These are phyloP conservation scores for Cladosporium velox DNA, from an alignment of 2,329 filamentous ascomycete species.

Conservation along the genomic window DNA sequence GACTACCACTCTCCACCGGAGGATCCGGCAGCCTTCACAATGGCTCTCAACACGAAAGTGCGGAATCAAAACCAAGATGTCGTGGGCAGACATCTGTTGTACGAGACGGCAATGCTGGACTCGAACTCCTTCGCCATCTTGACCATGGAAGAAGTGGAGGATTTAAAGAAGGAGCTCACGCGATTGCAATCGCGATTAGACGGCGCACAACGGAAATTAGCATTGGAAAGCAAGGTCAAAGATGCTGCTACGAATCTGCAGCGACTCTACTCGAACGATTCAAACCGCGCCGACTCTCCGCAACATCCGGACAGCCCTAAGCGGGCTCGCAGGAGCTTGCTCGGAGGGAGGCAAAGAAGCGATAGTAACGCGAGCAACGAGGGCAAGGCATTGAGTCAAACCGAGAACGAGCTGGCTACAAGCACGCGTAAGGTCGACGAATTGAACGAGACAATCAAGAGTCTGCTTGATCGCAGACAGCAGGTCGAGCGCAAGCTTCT, in stretches of 20 bases:
- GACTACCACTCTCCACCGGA: constrained; percentile 29
- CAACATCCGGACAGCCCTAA: constrained; percentile 52
- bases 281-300: constrained; percentile 44
- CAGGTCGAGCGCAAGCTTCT: constrained; percentile 74
- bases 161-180: constrained; percentile 82
- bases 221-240: constrained; percentile 88
- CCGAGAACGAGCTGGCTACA: constrained; percentile 72
- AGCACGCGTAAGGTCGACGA: constrained; percentile 84
- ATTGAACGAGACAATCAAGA: constrained; percentile 76
- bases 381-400: constrained; percentile 48
- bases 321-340: constrained; percentile 55
- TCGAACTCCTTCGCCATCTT: constrained; percentile 83
- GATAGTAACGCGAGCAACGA: constrained; percentile 50
- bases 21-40: constrained; percentile 31
- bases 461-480: constrained; percentile 74
- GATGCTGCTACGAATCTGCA: constrained; percentile 88
- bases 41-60: constrained; percentile 33
- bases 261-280: constrained; percentile 70
- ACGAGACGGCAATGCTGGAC: constrained; percentile 89
- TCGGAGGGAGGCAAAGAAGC: constrained; percentile 30
- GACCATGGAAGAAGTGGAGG: constrained; percentile 87
- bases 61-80: constrained; percentile 48
- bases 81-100: constrained; percentile 84
- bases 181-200: constrained; percentile 75
- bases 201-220: constrained; percentile 77